phyloP scores from a whole-genome alignment of 2,329 filamentous ascomycete species.

The Neofusicoccum cordaticola region DNA sequence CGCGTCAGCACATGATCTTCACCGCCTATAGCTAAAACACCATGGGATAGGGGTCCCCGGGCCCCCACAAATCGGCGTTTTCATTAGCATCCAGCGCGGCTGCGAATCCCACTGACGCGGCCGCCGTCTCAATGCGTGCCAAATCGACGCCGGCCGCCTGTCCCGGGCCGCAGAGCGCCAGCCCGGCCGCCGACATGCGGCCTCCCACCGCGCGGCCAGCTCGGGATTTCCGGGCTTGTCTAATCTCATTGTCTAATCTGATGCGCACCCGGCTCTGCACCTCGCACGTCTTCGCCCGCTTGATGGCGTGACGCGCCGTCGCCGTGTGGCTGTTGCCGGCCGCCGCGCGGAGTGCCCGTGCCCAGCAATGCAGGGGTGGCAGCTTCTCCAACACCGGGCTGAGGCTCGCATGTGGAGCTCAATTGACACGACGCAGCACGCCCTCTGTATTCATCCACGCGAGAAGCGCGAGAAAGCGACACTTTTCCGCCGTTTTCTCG shows the following conservation, averaged over 20 bases:
- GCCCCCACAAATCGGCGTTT: not conserved
- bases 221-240: not conserved
- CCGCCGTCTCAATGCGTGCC: not conserved
- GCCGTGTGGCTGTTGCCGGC: too few relatives aligned
- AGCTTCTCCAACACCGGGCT: too few relatives aligned
- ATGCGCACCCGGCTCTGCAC: not conserved
- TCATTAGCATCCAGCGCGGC: not conserved
- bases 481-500: too few relatives aligned
- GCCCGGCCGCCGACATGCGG: not conserved
- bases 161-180: not conserved
- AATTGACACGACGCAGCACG: too few relatives aligned
- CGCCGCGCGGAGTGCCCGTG: too few relatives aligned
- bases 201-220: not conserved
- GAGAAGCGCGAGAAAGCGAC: too few relatives aligned
- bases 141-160: not conserved
- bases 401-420: too few relatives aligned
- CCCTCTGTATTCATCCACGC: too few relatives aligned
- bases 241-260: not conserved
- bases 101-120: not conserved
- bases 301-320: too few relatives aligned
- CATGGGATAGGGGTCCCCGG: not conserved
- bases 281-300: too few relatives aligned
- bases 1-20: not conserved
- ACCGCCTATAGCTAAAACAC: not conserved
- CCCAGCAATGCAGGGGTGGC: too few relatives aligned